These are phyloP conservation scores for Beauveria caledonica DNA, from an alignment of 2,329 filamentous ascomycete genomes.

Conservation along the genomic window DNA sequence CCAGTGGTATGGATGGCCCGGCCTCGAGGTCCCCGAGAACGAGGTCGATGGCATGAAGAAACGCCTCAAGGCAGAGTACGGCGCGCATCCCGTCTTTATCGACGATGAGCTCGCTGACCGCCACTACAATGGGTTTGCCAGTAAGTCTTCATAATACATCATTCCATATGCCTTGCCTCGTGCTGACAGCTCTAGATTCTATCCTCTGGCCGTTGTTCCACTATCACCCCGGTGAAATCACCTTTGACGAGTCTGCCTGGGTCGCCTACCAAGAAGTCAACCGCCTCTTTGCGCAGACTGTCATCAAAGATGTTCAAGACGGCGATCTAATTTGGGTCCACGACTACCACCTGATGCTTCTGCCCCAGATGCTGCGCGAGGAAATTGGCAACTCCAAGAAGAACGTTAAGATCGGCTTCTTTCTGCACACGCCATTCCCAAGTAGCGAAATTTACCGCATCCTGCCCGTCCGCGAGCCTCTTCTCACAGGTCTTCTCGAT, in stretches of 20 bases:
- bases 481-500: slow-evolving; percentile 79
- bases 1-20: slow-evolving; percentile 98
- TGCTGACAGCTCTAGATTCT: slow-evolving; percentile 53
- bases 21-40: slow-evolving; percentile 78
- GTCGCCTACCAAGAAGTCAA: slow-evolving; percentile 89
- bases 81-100: slow-evolving; percentile 85
- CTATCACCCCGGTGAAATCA: slow-evolving; percentile 97
- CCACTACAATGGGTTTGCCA: slow-evolving; percentile 97
- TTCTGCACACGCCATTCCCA: slow-evolving; percentile 94
- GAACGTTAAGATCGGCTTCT: slow-evolving; percentile 97
- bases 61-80: slow-evolving; percentile 77
- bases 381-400: slow-evolving; percentile 73
- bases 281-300: slow-evolving; percentile 78
- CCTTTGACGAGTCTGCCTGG: slow-evolving; percentile 94
- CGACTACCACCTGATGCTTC: slow-evolving; percentile 96
- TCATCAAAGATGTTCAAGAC: slow-evolving; percentile 81
- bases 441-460: slow-evolving; percentile 97
- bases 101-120: slow-evolving; percentile 87
- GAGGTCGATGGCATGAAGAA: slow-evolving; percentile 68
- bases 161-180: not conserved
- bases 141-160: slow-evolving; percentile 43
- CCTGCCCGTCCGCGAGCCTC: slow-evolving; percentile 80
- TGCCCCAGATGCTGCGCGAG: slow-evolving; percentile 90
- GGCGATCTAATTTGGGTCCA: slow-evolving; percentile 97
- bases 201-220: slow-evolving; percentile 99